Conservation (phyloP, 2,329 filamentous ascomycete genomes). For the Talaromyces sp. region DNA sequence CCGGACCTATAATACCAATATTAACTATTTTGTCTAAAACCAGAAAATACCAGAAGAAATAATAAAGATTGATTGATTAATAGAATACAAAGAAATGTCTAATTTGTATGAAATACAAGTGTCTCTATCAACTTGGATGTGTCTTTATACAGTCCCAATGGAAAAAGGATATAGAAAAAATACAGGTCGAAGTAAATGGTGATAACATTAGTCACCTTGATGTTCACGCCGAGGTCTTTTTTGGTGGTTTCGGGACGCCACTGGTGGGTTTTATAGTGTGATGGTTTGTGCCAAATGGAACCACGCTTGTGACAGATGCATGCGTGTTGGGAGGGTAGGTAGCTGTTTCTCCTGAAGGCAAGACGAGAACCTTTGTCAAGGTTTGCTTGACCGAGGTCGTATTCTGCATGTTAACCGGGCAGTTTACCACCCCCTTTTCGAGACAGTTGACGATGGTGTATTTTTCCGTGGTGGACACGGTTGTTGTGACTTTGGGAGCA, state of each 20-base stretch:
- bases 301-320: slow-evolving; percentile 23
- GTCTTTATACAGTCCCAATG: no score
- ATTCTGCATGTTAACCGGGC: slow-evolving; percentile 47
- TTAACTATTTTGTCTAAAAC: no score
- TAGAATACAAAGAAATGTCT: no score
- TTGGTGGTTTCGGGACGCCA: slow-evolving; percentile 37
- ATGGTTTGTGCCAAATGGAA: slow-evolving; percentile 41
- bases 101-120: no score
- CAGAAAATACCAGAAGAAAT: no score
- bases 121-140: no score
- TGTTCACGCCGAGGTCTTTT: no score
- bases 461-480: slow-evolving; percentile 35
- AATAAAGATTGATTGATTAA: no score
- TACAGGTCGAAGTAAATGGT: no score
- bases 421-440: slow-evolving; percentile 42
- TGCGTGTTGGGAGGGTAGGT: slow-evolving; percentile 36
- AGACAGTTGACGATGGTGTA: slow-evolving; percentile 45
- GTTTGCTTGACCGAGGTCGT: slow-evolving; percentile 29
- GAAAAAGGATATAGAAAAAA: no score
- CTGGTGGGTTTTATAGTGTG: slow-evolving; percentile 34
- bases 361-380: slow-evolving; percentile 36
- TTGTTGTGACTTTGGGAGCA: slow-evolving; percentile 23
- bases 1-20: no score
- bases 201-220: no score
- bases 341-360: slow-evolving; percentile 32